Conservation (phyloP, 306 rosid genomes). For the Casuarina cunninghamiana region DNA sequence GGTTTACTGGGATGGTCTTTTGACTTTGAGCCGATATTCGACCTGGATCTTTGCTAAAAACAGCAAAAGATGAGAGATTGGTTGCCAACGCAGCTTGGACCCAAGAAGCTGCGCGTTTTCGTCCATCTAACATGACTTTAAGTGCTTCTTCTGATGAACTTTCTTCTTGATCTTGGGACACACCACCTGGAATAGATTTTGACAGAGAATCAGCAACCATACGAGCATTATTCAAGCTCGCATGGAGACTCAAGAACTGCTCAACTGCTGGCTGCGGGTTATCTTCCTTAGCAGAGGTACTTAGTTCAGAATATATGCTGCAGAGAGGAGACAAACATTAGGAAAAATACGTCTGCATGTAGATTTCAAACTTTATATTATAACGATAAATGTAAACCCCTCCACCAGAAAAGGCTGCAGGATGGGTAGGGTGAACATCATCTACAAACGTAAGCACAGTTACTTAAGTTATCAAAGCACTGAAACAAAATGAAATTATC, state of each 20-base stretch:
- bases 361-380: not conserved
- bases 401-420: not conserved
- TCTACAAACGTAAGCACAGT: not conserved
- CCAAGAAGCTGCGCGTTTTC: constrained; percentile 75
- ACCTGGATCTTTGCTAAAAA: constrained; percentile 55
- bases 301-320: constrained; percentile 78
- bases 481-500: not conserved
- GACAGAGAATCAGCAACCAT: constrained; percentile 61
- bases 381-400: not conserved
- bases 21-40: constrained; percentile 49
- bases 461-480: constrained; percentile 8
- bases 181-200: constrained; percentile 46
- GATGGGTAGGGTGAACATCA: constrained; percentile 6
- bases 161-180: constrained; percentile 61
- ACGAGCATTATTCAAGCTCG: constrained; percentile 54
- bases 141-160: constrained; percentile 57
- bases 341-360: constrained; percentile 1
- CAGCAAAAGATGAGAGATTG: constrained; percentile 70
- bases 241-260: constrained; percentile 74
- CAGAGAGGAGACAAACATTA: constrained; percentile 20
- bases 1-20: constrained; percentile 51
- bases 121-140: constrained; percentile 56
- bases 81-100: constrained; percentile 84
- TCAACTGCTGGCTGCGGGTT: constrained; percentile 79
- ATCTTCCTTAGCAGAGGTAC: constrained; percentile 67